Evolutionary conservation across 208 protist species (phyloP), one percentile per base, ranked within the genome.

Genomic region (Angomonas deanei): DNA sequence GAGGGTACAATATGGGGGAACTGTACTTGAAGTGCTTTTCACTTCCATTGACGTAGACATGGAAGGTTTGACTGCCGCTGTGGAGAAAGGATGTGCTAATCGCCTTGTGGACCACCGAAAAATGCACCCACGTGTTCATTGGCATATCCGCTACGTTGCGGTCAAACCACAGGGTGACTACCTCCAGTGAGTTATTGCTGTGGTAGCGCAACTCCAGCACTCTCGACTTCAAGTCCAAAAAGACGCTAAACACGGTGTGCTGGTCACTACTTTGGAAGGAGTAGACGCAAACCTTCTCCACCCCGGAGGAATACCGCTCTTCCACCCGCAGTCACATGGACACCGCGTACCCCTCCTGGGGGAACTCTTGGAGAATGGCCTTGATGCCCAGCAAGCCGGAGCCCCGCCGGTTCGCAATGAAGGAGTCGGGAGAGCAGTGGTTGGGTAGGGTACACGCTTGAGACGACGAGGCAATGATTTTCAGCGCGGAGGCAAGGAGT

Each of bases 321-420:
- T 94, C 88, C 28, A 80, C 61, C 1, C 88, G 80, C 62, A 90
- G 4, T 71, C 78, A 91, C 53, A 94, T 61, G 48, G 71, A 79
- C 15, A 91, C 68, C 10, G 83, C 78, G 68, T 94, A 94, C 21
- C 82, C 88, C 10, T 91, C 85, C 2, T 62, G 66, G 8, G 84
- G 77, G 62, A 87, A 83, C 15, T 89, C 77, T 0, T 56, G 57
- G 21, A 94, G 52, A 1, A 80, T 49, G 4, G 76, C 84, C 46
- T 70, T 74, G 11, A 94, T 62, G 3, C 85, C 88, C 8, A 76
- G 65, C 17, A 61, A 66, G 26, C 88, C 76, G 42, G 62, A 42
- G 52, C 66, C 70, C 27, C 73, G 81, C 32, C 67, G 61, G 19
- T 78, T 50, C 21, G 72, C 48, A 17, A 82, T 23, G 48, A 71